These are phyloP conservation scores for Neophaeococcomyces mojaviensis DNA, from an alignment of 2,329 filamentous ascomycete species.

Conservation along the genomic window DNA sequence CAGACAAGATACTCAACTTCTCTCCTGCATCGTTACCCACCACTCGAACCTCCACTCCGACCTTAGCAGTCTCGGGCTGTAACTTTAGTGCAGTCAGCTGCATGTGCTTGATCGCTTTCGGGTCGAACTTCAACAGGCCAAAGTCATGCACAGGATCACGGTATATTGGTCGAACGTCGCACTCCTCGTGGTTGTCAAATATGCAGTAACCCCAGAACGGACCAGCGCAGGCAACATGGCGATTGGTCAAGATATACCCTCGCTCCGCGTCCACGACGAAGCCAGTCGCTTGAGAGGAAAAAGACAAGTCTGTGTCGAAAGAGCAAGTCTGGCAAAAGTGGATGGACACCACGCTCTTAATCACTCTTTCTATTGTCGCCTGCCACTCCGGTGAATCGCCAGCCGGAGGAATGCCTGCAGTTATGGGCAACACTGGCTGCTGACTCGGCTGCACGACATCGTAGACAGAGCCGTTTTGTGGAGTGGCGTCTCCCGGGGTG, in stretches of 20 bases:
- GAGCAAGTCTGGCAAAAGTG: conserved; percentile 97
- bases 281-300: conserved; percentile 91
- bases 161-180: conserved; percentile 93
- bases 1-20: conserved; percentile 94
- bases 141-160: conserved; percentile 98
- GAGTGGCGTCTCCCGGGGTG: conserved; percentile 35
- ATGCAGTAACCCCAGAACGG: conserved; percentile 98
- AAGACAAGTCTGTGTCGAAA: conserved; percentile 92
- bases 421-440: conserved; percentile 38
- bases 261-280: conserved; percentile 94
- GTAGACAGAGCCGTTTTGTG: conserved; percentile 38
- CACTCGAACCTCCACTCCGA: conserved; percentile 90
- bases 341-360: conserved; percentile 95
- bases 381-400: conserved; percentile 81
- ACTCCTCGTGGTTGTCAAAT: conserved; percentile 96
- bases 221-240: conserved; percentile 88
- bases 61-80: conserved; percentile 74
- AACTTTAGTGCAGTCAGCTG: conserved; percentile 71
- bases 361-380: conserved; percentile 85
- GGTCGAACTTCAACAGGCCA: conserved; percentile 92
- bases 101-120: conserved; percentile 96
- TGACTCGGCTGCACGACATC: conserved; percentile 34
- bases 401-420: conserved; percentile 42
- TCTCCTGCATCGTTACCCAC: conserved; percentile 98
- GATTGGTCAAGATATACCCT: conserved; percentile 81